Evolutionary conservation across 164 flowering plant genomes (phyloP), one percentile per base, ranked within the genome.

Genomic region (Macadamia integrifolia): DNA sequence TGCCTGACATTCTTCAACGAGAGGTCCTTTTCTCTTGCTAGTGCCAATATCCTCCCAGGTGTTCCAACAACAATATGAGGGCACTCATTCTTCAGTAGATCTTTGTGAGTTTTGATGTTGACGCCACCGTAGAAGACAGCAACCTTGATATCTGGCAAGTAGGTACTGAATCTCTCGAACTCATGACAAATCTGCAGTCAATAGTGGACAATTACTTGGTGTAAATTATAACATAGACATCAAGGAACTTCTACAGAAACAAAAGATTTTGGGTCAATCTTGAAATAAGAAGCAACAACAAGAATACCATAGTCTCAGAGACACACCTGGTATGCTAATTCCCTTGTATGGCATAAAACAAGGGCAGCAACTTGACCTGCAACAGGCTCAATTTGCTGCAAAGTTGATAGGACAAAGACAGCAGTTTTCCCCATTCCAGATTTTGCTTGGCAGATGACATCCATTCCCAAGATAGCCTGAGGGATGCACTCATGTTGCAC

Each of bases 381-480:
- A 61, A 86, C 90, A 17, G 96, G 93, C 70, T 91, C 97, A 72
- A 90, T 91, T 73, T 92, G 98, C 75, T 91, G 98, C 77, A 94
- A 48, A 35, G 93, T 80, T 15, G 97, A 94, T 5, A 94, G 80
- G 70, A 94, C 98, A 79, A 94, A 94, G 11, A 94, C 98, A 50
- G 98, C 98, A 65, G 98, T 94, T 75, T 94, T 94, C 9, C 98
- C 98, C 98, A 94, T 94, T 42, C 98, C 98, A 35, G 98, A 94
- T 66, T 94, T 94, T 0, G 98, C 98, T 87, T 94, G 98, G 67
- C 98, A 94, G 58, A 94, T 90, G 53, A 93, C 98, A 84, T 93
- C 97, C 98, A 93, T 93, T 61, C 98, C 98, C 77, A 93, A 71
- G 32, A 91, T 93, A 32, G 98, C 98, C 84, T 93, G 98, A 59